phyloP scores from a whole-genome alignment of 192 early-diverging fungal species.

The Coemansia pectinata region DNA sequence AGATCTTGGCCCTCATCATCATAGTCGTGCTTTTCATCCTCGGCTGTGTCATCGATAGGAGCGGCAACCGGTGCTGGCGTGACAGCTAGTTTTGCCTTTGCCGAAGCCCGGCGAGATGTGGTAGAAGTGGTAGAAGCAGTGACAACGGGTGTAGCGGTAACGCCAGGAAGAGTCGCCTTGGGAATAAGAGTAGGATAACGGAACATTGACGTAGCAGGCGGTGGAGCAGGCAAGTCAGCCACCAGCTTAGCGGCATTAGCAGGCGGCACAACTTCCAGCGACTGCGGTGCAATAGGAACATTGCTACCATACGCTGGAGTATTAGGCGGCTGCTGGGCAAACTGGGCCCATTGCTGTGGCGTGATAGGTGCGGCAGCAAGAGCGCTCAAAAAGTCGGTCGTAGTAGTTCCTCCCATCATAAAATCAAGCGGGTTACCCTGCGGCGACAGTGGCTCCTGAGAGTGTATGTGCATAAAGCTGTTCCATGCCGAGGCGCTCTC shows the following conservation, averaged over 20 bases:
- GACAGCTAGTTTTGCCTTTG: slow-evolving; percentile 10
- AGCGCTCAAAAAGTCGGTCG: slow-evolving; percentile 30
- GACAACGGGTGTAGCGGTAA: background rate
- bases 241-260: slow-evolving; percentile 5
- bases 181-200: slow-evolving; percentile 33
- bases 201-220: slow-evolving; percentile 7
- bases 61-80: background rate
- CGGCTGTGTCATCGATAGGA: background rate
- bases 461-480: slow-evolving; percentile 3
- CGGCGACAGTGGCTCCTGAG: slow-evolving; percentile 4
- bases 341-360: slow-evolving; percentile 18
- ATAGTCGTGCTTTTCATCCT: slow-evolving; percentile 5
- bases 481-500: slow-evolving; percentile 6
- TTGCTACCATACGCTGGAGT: slow-evolving; percentile 19
- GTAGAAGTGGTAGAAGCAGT: background rate
- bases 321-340: slow-evolving; percentile 22
- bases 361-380: slow-evolving; percentile 17
- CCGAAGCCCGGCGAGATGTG: slow-evolving; percentile 1
- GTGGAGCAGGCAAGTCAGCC: slow-evolving; percentile 25
- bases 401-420: slow-evolving; percentile 31
- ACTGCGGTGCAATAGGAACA: slow-evolving; percentile 23
- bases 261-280: background rate
- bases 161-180: slow-evolving; percentile 13
- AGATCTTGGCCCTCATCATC: slow-evolving; percentile 4
- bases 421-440: slow-evolving; percentile 36